phyloP scores from a whole-genome alignment of 352 stramenopile genomes.

The Elongisporangium prolatum region DNA sequence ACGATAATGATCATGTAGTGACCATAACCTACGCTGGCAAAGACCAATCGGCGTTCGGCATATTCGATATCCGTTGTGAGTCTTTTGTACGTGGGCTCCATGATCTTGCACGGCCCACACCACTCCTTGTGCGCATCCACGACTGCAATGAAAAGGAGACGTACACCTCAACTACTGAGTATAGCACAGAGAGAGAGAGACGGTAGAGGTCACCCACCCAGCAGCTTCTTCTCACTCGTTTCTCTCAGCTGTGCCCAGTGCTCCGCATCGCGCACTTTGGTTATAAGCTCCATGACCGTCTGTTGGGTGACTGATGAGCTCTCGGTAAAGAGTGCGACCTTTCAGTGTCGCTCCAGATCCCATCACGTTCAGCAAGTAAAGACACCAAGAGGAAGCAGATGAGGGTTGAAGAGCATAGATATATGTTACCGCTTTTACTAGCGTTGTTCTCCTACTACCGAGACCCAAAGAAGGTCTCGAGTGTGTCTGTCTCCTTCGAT shows the following conservation, averaged over 20 bases:
- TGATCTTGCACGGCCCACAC: conserved; percentile 72
- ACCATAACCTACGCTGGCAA: conserved; percentile 33
- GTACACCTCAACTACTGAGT: conserved; percentile 1
- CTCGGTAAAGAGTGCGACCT: background rate
- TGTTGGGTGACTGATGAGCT: background rate
- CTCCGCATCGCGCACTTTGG: conserved; percentile 52
- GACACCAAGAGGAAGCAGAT: background rate
- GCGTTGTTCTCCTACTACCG: background rate
- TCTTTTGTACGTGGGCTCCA: conserved; percentile 71
- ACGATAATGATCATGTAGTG: conserved; percentile 2
- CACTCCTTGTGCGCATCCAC: conserved; percentile 70
- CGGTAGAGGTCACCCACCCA: conserved; percentile 24
- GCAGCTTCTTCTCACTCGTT: conserved; percentile 54
- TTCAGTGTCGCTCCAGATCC: background rate
- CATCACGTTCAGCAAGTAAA: background rate
- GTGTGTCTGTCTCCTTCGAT: background rate
- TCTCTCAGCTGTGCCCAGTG: conserved; percentile 53
- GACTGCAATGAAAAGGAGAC: conserved; percentile 19
- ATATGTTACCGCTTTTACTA: background rate
- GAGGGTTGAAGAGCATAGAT: background rate
- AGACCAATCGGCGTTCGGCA: conserved; percentile 44
- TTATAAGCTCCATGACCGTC: conserved; percentile 36
- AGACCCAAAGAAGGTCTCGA: background rate
- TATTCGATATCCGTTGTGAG: conserved; percentile 51
- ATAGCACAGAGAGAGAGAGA: background rate